Evolutionary conservation across 805 yeast species (phyloP).

Genomic region (Yueomyces sp.): DNA sequence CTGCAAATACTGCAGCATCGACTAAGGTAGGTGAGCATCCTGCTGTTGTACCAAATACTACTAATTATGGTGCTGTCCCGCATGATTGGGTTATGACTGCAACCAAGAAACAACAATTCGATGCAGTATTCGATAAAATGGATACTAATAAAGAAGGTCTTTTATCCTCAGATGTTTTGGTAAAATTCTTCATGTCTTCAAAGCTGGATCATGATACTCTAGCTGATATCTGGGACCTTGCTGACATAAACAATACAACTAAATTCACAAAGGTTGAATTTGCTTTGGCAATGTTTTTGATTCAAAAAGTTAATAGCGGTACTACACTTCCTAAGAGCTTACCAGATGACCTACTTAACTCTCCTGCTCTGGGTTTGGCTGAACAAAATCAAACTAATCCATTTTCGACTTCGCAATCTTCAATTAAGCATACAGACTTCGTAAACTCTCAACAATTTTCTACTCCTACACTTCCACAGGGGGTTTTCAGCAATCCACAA

Average conservation of each 20-base stretch:
- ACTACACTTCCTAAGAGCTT: constrained; percentile 21
- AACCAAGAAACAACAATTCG: constrained; percentile 60
- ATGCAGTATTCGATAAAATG: constrained; percentile 59
- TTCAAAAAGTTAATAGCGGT: constrained; percentile 71
- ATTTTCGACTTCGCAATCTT: too few species aligned
- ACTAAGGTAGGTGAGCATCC: neutral
- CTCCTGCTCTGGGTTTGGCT: constrained; percentile 2
- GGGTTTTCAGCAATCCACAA: too few species aligned
- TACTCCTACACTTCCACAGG: too few species aligned
- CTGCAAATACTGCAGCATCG: neutral
- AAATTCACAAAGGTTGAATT: constrained; percentile 69
- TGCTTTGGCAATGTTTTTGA: constrained; percentile 83
- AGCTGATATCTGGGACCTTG: constrained; percentile 86
- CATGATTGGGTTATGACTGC: constrained; percentile 54
- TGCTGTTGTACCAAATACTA: neutral
- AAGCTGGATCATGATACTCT: constrained; percentile 69
- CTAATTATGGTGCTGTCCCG: neutral
- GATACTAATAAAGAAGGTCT: constrained; percentile 51
- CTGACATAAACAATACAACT: constrained; percentile 79
- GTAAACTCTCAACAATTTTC: too few species aligned
- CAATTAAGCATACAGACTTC: too few species aligned
- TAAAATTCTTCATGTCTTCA: constrained; percentile 77
- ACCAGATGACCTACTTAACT: constrained; percentile 13
- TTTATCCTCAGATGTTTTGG: constrained; percentile 68
- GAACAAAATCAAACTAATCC: too few species aligned